Percentiles rank a stretch among this genome's conserved stretches.
Conservation (phyloP, 169 alveolate species). For the Plasmodium sp. region DNA sequence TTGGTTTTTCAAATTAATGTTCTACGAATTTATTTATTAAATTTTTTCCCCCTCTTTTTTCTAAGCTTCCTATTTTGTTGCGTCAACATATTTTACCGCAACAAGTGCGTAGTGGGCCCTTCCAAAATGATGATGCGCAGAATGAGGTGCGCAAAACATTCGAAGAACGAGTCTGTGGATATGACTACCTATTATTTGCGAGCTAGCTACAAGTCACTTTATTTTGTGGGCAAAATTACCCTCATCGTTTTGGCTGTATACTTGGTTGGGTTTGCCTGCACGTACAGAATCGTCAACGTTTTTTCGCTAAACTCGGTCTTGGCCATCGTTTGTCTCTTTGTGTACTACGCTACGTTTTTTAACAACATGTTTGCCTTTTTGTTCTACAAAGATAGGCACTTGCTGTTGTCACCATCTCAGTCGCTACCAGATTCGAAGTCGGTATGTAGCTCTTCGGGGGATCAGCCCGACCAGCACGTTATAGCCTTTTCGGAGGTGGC, state of each 20-base stretch:
- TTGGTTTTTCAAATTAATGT: constrained; percentile 6
- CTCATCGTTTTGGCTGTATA: constrained; percentile 4
- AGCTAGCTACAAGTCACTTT: constrained; percentile 55
- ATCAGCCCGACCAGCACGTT: neutral
- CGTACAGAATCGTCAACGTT: constrained; percentile 22
- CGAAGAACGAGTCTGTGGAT: neutral
- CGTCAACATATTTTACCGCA: constrained; percentile 29
- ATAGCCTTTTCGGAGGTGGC: neutral
- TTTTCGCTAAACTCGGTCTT: constrained; percentile 17
- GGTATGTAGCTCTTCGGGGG: neutral
- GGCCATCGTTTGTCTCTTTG: neutral
- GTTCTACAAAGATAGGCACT: constrained; percentile 7
- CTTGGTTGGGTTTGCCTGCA: constrained; percentile 13
- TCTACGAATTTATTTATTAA: constrained; percentile 16
- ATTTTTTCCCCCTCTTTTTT: constrained; percentile 32
- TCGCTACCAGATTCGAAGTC: neutral
- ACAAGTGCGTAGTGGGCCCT: neutral
- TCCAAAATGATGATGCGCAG: neutral
- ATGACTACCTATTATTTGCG: neutral
- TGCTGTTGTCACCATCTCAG: neutral
- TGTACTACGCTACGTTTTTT: constrained; percentile 46
- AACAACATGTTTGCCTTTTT: constrained; percentile 17
- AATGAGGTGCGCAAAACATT: neutral
- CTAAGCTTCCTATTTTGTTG: constrained; percentile 37
- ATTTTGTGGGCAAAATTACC: constrained; percentile 18